phyloP scores from a whole-genome alignment of 2,329 filamentous ascomycete genomes.

The Orbilia quercus region DNA sequence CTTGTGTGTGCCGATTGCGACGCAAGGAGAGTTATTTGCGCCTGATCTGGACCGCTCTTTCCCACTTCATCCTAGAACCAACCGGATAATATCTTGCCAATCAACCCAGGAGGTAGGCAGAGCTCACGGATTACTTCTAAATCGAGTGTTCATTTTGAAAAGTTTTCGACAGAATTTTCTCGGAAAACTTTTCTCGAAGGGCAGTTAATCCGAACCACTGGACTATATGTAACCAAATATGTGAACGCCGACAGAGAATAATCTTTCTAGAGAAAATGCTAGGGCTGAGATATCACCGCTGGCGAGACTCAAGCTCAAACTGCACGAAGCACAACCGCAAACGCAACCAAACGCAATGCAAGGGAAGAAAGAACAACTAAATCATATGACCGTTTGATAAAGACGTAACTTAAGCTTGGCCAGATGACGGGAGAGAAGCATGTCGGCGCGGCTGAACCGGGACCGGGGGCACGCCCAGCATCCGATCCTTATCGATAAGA shows the following conservation, averaged over 20 bases:
- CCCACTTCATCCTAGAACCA: background rate
- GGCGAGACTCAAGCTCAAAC: no score
- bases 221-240: background rate
- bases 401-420: background rate
- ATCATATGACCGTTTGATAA: background rate
- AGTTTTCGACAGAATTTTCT: background rate
- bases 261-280: no score
- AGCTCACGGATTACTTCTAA: background rate
- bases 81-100: background rate
- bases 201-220: background rate
- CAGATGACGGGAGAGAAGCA: background rate
- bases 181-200: slow-evolving; percentile 5
- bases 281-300: no score
- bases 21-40: no score
- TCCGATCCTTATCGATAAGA: slow-evolving; percentile 48
- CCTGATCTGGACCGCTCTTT: background rate
- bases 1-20: background rate
- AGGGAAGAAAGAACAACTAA: background rate
- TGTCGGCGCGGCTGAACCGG: slow-evolving; percentile 6
- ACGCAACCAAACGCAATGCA: background rate
- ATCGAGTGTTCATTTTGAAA: background rate
- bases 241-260: no score
- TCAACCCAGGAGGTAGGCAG: background rate
- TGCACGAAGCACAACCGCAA: no score
- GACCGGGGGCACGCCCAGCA: slow-evolving; percentile 3